Evolutionary conservation across 163 green algal genomes (phyloP), one percentile per base, ranked within the genome.

Genomic region (Chlamydomonas reinhardtii): DNA sequence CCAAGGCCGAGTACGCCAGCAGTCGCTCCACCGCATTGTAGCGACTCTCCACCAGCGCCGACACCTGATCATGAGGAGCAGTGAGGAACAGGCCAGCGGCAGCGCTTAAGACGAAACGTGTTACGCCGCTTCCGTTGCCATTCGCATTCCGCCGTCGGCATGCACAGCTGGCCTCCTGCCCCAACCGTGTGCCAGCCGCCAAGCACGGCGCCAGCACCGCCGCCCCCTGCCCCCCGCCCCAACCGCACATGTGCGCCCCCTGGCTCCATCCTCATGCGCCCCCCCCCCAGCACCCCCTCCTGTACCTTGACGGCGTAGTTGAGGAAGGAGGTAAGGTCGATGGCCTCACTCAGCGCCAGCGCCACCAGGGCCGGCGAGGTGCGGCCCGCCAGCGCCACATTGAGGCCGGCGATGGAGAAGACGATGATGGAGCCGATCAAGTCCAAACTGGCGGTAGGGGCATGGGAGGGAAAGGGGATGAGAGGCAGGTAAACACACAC

Each of bases 251-350:
- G 15, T 27, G 12, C 59, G 0, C 20, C 59, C 59, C 1, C 56
- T 11, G 6, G 43, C 43, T 54, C 43, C 48, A 19, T 19, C 48
- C 48, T 19, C 11, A 17, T 14, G 1, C 11, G 9, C 48, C 17
- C 48, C 48, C 12, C 17, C 25, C 12, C 59, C 17, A 5, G 1
- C 17, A 31, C 71, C 39, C 39, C 8, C 71, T 8, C 70, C 34
- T 34, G 9, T 6, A 82, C 76, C 61, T 84, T 84, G 34, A 74
- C 62, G 1, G 61, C 82, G 62, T 81, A 83, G 62, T 97, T 97
- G 15, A 98, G 90, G 90, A 96, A 98, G 52, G 90, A 83, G 19
- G 95, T 98, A 11, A 98, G 87, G 79, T 98, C 95, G 54, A 98
- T 90, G 15, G 92, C 93, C 79, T 96, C 94, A 31, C 92, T 85